Percentiles rank a stretch among this genome's conserved stretches.
phyloP scores from a whole-genome alignment of 345 rosid genomes.

The Kandelia obovata region DNA sequence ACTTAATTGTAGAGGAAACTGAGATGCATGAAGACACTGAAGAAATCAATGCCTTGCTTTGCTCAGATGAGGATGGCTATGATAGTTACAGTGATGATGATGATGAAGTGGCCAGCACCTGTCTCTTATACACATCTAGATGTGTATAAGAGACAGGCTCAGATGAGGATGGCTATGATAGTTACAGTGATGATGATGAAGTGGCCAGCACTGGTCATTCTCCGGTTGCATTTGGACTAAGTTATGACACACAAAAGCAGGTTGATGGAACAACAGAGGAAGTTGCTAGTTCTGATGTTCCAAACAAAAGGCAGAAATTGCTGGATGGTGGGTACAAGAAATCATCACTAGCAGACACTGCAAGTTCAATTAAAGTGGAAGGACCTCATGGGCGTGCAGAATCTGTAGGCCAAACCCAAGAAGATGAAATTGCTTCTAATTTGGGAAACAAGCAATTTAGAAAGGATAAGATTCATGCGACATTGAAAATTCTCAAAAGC shows the following conservation, averaged over 20 bases:
- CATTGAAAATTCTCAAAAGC: conserved; percentile 17
- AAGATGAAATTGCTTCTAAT: conserved; percentile 32
- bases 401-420: conserved; percentile 16
- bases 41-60: conserved; percentile 25
- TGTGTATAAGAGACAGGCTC: too few species aligned
- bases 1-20: conserved; percentile 30
- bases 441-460: conserved; percentile 27
- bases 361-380: conserved; percentile 7
- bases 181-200: background rate
- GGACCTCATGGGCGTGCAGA: conserved; percentile 15
- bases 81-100: background rate
- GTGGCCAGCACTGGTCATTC: conserved; percentile 23
- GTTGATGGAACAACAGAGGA: conserved; percentile 35
- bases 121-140: too few species aligned
- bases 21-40: conserved; percentile 28
- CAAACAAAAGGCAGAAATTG: conserved; percentile 43
- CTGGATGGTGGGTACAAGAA: conserved; percentile 14
- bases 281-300: conserved; percentile 49
- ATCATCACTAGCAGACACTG: conserved; percentile 5
- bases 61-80: conserved; percentile 22
- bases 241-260: conserved; percentile 8
- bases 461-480: conserved; percentile 17
- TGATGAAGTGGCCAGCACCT: conserved; percentile 21
- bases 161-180: conserved; percentile 22
- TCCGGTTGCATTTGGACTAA: conserved; percentile 9